Evolutionary conservation across 352 stramenopile species (phyloP), one percentile per base, ranked within the genome.

Genomic region (Phytophthora litchii): DNA sequence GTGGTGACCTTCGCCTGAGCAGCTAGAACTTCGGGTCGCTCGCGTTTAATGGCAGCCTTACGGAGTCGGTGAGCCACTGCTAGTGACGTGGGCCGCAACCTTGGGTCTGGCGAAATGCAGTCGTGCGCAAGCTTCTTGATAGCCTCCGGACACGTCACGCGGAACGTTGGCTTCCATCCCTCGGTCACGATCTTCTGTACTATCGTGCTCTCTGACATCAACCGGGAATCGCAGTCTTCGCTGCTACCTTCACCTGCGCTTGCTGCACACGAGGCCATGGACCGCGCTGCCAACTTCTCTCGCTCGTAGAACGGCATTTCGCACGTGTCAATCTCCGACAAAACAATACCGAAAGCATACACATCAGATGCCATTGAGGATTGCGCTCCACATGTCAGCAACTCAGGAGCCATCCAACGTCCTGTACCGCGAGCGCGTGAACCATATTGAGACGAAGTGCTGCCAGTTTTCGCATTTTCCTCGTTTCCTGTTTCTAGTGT

Each of bases 361-460:
- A 97, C 83, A 57, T 97, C 89, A n/a, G 86, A 85, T 16, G 85
- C 84, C 55, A 92, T 81, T 13, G 76, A 90, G 49, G 82, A 86
- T 17, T 79, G 76, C 17, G 83, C 70, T 16, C 73, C 80, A 36
- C 81, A 79, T 29, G 74, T 60, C 23, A 97, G 78, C 53, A 96
- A 83, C 62, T 97, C 88, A 7, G 89, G 88, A 12, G 88, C 88
- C 29, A 89, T 94, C 86, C 87, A 97, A 7, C 80, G 80, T 35
- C 74, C 81, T 4, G 83, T 93, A 4, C 81, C 83, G 7, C 80
- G 50, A 8, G 58, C 59, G 2, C 50, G 64, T 13, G 64, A 58
- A 4, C 54, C 49, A 20, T 60, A 55, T 25, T 38, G 42, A 29
- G 55, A 65, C n/a, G 49, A 29, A 5, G 8, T 44, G 20, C 13